Conservation (phyloP, 306 rosid species). For the Cucurbita moschata region DNA sequence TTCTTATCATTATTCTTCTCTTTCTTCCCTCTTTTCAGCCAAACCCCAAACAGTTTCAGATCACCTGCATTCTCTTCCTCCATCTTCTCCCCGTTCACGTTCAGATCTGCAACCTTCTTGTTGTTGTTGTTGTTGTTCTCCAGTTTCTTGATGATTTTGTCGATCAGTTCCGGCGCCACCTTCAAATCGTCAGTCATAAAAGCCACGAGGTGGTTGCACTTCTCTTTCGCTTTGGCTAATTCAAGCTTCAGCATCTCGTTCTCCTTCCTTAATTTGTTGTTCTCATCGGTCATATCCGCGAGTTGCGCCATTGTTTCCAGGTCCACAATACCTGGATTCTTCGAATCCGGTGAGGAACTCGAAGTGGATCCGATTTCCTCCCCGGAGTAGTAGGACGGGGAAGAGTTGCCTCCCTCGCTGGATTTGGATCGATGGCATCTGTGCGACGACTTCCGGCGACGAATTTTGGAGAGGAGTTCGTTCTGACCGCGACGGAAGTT, state of each 20-base stretch:
- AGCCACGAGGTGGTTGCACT: slow-evolving; percentile 52
- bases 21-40: slow-evolving; percentile 39
- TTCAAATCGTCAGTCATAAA: slow-evolving; percentile 39
- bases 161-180: slow-evolving; percentile 65
- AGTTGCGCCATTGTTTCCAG: slow-evolving; percentile 12
- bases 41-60: slow-evolving; percentile 87
- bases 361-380: slow-evolving; percentile 72
- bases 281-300: slow-evolving; percentile 47
- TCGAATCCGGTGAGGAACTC: slow-evolving; percentile 49
- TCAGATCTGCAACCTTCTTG: slow-evolving; percentile 4
- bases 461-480: slow-evolving; percentile 49
- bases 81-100: neutral
- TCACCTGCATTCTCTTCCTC: neutral
- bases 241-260: slow-evolving; percentile 52
- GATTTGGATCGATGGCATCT: slow-evolving; percentile 12
- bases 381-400: slow-evolving; percentile 42
- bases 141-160: slow-evolving; percentile 37
- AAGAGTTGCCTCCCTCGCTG: slow-evolving; percentile 7
- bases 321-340: slow-evolving; percentile 62
- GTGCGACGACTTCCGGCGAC: slow-evolving; percentile 48
- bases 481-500: slow-evolving; percentile 53
- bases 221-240: slow-evolving; percentile 54
- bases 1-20: neutral
- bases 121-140: slow-evolving; percentile 15
- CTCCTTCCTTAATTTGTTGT: slow-evolving; percentile 59